Base-by-base conservation (phyloP, 345 rosid species). In the Populus simonii region DNA sequence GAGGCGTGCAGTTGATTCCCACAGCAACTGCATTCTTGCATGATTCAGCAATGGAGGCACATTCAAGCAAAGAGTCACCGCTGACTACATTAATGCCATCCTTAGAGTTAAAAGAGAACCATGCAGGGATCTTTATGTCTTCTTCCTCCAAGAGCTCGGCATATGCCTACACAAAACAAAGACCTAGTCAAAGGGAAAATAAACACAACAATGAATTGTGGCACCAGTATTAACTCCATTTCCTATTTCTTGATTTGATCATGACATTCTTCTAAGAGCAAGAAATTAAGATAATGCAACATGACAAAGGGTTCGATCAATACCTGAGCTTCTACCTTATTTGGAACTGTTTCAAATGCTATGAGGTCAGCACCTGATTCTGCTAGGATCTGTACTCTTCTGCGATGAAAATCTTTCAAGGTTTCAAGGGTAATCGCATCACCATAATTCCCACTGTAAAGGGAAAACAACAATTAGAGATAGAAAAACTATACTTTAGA, bases 271-370 rank as follows among this genome's bases (percentile, higher is more conserved):
- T 59, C 29, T 23, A 15, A 62, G 33, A 53, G 22, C 35, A 23
- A 68, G 73, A 73, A 49, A 12, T 9, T 13, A 8, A 55, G 29
- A 74, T 72, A 31, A 31, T 45, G 61, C 49, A 41, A 43, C 62
- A 53, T 61, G 36, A 41, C 38, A 39, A 80, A 71, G 61, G 33
- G 41, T 72, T 27, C 29, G 38, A 62, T 16, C 78, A 72, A 68
- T 84, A 90, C 97, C 97, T 88, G 92, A 85, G 94, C 97, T 89
- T 90, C 97, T 11, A 92, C 74, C 88, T 87, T 92, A 87, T 92
- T 92, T 35, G 97, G 97, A 84, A 90, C 79, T 68, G 94, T 89
- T 85, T 92, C 97, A 85, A 92, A 92, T 80, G 97, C 97, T 80
- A 92, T 81, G 66, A 92, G 76, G 61, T 90, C 97, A 79, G 97